These are phyloP conservation scores for Cordyceps tenuipes DNA, from an alignment of 2,329 filamentous ascomycete species.

Conservation along the genomic window DNA sequence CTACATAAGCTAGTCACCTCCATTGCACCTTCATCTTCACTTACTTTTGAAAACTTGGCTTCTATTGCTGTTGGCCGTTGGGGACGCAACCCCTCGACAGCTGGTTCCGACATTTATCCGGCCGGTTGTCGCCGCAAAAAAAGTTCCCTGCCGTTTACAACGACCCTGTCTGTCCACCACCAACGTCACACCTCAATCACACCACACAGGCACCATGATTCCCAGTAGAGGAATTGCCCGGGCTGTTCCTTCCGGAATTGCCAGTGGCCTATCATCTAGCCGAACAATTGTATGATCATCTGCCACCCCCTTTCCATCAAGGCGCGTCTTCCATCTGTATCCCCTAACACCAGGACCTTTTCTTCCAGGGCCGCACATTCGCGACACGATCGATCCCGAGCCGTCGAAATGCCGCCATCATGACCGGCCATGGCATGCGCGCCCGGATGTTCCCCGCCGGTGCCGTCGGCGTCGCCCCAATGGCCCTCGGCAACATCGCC, in stretches of 20 bases:
- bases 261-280: conserved; percentile 22
- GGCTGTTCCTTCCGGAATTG: conserved; percentile 27
- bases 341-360: conserved; percentile 11
- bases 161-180: conserved; percentile 15
- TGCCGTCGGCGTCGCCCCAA: conserved; percentile 17
- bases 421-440: not conserved
- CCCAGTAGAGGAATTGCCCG: conserved; percentile 37
- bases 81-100: not conserved
- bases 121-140: conserved; percentile 20
- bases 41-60: not conserved
- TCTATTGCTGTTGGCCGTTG: not conserved
- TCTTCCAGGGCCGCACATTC: conserved; percentile 19
- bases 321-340: not conserved
- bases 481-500: conserved; percentile 24
- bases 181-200: conserved; percentile 8
- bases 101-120: conserved; percentile 29
- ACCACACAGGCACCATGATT: conserved; percentile 30
- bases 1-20: not conserved
- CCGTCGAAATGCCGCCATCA: conserved; percentile 18
- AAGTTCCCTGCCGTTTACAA: conserved; percentile 18
- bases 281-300: conserved; percentile 21
- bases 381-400: conserved; percentile 17
- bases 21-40: too few relatives aligned
- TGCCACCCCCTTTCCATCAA: not conserved
- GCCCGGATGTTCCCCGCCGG: not conserved